Evolutionary conservation across 2,329 filamentous ascomycete species (phyloP), one percentile per base, ranked within the genome.

Genomic region (Sordariomycetes sp.): DNA sequence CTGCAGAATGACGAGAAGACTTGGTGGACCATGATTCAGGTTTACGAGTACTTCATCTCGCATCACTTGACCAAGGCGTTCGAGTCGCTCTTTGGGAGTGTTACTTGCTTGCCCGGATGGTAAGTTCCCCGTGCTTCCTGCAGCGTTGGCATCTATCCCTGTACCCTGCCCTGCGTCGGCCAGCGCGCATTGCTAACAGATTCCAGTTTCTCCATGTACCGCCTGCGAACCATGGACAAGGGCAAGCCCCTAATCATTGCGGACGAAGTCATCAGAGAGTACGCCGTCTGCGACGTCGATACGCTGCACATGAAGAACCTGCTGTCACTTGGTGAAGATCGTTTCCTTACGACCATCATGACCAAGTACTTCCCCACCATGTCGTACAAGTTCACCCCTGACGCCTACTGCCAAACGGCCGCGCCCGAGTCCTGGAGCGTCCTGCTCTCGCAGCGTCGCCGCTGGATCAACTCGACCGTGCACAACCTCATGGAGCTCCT

Each of bases 21-120:
- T 65, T 97, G 91, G 90, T 96, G 90, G 89, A 99, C 94, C 13
- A 99, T 99, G 94, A 99, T 99, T 66, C 94, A 99, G 70, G 94
- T 99, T 62, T 99, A 99, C 74, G 94, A 99, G 71, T 99, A 99
- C 77, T 99, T 91, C 71, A 99, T 99, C 67, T 97, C 94, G 34
- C 94, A 99, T 78, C 88, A 99, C 72, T 75, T 99, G 69, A 79
- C 94, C 57, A 99, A 99, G 76, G 90, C 94, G 61, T 99, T 99
- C 68, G 94, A 99, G 70, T 96, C 90, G 60, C 82, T 99, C 60
- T 99, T 99, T 67, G 94, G 91, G 67, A 95, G 90, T 70, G 94
- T 99, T 60, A 99, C 94, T 59, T 99, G 94, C 86, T 85, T 99
- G 76, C 94, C 94, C 62, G 94, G 94, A 81, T 99, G 94, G 92